Conservation (phyloP, 2,329 filamentous ascomycete genomes). For the Colletotrichum liriopes region DNA sequence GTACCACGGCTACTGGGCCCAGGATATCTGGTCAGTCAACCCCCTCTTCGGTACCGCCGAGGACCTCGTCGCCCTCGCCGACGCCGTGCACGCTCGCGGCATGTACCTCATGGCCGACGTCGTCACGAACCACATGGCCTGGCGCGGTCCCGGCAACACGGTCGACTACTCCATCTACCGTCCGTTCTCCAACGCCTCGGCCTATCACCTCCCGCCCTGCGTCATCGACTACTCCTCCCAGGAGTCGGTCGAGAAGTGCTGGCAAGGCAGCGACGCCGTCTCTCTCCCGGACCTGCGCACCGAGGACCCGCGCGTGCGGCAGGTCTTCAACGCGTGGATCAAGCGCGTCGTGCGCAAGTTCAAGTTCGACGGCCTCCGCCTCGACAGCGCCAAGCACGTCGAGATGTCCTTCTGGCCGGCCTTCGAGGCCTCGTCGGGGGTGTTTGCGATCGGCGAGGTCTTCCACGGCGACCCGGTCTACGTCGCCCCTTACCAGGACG, state of each 20-base stretch:
- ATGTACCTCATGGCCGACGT: conserved; percentile 77
- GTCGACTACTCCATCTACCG: conserved; percentile 50
- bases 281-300: conserved; percentile 76
- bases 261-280: conserved; percentile 61
- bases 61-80: conserved; percentile 71
- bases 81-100: conserved; percentile 64
- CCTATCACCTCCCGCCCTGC: conserved; percentile 73
- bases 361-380: conserved; percentile 73
- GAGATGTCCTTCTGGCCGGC: conserved; percentile 70
- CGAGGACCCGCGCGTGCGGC: conserved; percentile 62
- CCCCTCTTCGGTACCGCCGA: conserved; percentile 70
- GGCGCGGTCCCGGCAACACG: conserved; percentile 65
- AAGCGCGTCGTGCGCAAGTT: conserved; percentile 71
- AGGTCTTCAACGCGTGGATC: conserved; percentile 73
- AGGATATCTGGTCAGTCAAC: conserved; percentile 69
- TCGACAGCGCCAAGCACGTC: conserved; percentile 76
- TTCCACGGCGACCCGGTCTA: conserved; percentile 68
- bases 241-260: conserved; percentile 65
- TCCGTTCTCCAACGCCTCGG: conserved; percentile 66
- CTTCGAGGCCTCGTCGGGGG: conserved; percentile 68
- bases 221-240: conserved; percentile 69
- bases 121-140: conserved; percentile 70
- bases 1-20: conserved; percentile 72
- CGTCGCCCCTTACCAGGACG: conserved; percentile 66
- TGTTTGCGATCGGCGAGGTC: conserved; percentile 75